A percentile compares a stretch with the other conserved stretches of the same genome.
Evolutionary conservation across 352 stramenopile species (phyloP).

Genomic region (Stramenopiles sp.): DNA sequence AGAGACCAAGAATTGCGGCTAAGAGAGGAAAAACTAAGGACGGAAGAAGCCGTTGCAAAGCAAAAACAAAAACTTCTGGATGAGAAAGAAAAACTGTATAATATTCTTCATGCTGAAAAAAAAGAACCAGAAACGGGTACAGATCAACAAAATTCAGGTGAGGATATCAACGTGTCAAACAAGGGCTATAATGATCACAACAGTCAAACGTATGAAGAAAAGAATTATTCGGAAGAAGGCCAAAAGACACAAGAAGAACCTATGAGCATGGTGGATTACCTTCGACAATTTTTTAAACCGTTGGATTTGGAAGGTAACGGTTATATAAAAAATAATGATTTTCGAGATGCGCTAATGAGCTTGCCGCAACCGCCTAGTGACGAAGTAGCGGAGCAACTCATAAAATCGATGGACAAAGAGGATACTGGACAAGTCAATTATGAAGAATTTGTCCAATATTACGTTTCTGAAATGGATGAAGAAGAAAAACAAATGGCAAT

Average conservation of each 20-base stretch:
- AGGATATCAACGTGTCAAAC: background rate
- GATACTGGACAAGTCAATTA: background rate
- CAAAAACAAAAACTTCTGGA: background rate
- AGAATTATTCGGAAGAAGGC: background rate
- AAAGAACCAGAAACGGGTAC: too few species aligned
- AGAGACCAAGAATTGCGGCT: background rate
- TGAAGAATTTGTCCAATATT: background rate
- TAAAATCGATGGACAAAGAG: background rate
- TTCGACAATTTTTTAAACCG: background rate
- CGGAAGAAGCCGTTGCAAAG: background rate
- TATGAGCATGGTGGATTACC: background rate
- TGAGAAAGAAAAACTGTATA: background rate
- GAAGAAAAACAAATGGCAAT: background rate
- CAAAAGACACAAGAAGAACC: background rate
- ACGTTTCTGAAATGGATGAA: background rate
- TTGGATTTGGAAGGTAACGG: background rate
- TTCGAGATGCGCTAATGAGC: background rate
- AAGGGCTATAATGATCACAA: background rate
- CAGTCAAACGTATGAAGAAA: background rate
- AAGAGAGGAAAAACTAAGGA: background rate
- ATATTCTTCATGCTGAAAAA: background rate
- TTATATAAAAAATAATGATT: background rate
- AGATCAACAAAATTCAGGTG: background rate
- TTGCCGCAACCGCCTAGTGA: background rate
- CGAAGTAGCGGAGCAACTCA: background rate